Base-by-base conservation (phyloP, 129 eudicot species). In the Arctium minus region DNA sequence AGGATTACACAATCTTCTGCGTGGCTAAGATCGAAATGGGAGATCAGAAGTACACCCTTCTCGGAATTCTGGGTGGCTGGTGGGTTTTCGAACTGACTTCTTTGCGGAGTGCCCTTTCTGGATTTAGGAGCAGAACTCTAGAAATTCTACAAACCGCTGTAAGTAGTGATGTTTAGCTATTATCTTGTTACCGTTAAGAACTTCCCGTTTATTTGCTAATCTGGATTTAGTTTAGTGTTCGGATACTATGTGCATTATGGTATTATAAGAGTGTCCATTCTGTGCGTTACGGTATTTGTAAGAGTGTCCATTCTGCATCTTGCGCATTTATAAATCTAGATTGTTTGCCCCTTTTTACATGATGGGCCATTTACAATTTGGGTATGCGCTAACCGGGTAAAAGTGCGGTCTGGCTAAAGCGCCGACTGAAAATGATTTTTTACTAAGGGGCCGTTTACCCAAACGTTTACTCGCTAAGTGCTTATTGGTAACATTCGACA, bases 21-120 rank as follows among this genome's bases (percentile, higher is more conserved):
- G 40, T 92, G 75, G 96, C 92, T 13, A 89, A 83, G 75, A 88
- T 88, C 60, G 90, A 89, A 65, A 56, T 92, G 76, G 77, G 84
- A 29, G 92, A 92, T 50, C 86, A 77, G 74, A 80, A 72, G 73
- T 83, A 81, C 80, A 88, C 90, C 70, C 87, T 92, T 77, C 40
- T 89, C 62, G 93, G 96, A 72, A 82, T 89, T 68, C 80, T 89
- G 65, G 96, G 96, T 80, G 90, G 91, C 82, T 92, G 96, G 96
- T 89, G 96, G 96, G 91, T 86, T 75, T 77, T 89, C 48, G 89
- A 84, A 48, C 56, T 81, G 79, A 78, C 85, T 32, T 81, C 91
- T 11, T 76, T 84, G 79, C 64, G 74, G 33, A 82, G 67, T 67
- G 83, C 84, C 27, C 62, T 88, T 56, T 78, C 86, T 70, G 84